phyloP scores from a whole-genome alignment of 2,329 filamentous ascomycete genomes.

The Pseudogymnoascus sp. region DNA sequence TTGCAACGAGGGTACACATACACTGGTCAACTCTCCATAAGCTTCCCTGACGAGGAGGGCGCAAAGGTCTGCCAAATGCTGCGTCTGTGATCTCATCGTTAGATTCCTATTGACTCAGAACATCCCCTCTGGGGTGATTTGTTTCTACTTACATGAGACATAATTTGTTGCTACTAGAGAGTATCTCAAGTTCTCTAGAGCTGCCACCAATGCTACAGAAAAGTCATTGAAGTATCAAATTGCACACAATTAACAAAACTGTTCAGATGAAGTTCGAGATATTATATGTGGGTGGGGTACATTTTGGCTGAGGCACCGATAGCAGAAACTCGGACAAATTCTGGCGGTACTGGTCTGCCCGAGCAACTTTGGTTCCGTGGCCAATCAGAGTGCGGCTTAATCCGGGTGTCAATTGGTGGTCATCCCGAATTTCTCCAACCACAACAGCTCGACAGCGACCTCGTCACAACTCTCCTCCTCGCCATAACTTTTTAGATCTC shows the following conservation, averaged over 20 bases:
- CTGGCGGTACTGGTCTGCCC: not conserved
- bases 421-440: conserved; percentile 10
- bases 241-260: conserved; percentile 7
- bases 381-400: conserved; percentile 8
- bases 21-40: conserved; percentile 85
- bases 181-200: conserved; percentile 72
- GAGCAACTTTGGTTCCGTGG: not conserved
- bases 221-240: conserved; percentile 40
- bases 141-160: conserved; percentile 45
- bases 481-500: conserved; percentile 23
- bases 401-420: conserved; percentile 8
- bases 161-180: conserved; percentile 60
- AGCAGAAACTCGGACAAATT: conserved; percentile 9
- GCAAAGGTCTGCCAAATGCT: conserved; percentile 80
- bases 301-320: conserved; percentile 7
- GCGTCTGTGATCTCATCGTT: conserved; percentile 41
- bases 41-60: conserved; percentile 80
- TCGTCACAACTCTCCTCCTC: conserved; percentile 14
- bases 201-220: conserved; percentile 61
- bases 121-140: conserved; percentile 20
- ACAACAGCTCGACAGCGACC: conserved; percentile 17
- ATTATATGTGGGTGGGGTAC: not conserved
- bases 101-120: conserved; percentile 18
- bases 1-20: conserved; percentile 42
- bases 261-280: conserved; percentile 5